Base-by-base conservation (phyloP, 179 eudicot genomes). In the Actinidia arguta region DNA sequence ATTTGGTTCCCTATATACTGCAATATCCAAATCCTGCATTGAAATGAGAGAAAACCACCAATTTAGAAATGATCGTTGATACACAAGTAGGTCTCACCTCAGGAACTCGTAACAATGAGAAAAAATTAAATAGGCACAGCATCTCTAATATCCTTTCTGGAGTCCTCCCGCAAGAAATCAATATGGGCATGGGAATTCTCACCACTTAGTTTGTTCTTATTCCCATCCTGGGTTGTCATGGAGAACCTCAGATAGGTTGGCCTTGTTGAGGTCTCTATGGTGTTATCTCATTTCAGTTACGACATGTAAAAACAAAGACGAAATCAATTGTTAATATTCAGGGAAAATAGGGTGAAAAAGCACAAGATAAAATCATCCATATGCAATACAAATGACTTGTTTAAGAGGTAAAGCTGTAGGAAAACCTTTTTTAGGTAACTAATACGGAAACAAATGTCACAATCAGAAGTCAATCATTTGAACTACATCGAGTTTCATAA, bases 1-100 rank as follows among this genome's bases (percentile, higher is more conserved):
- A 82, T 78, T 85, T 61, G 97, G 80, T 22, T 88, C 97, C 82
- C 94, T 90, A 76, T 98, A 92, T 64, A 98, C 81, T 64, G 99
- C 95, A 81, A 96, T 93, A 87, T 96, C 99, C 79, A 96, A 84
- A 76, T 92, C 97, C 99, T 96, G 82, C 24, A 83, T 73, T 56
- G 56, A 73, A 74, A 74, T 50, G 64, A 64, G 54, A 80, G 36
- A 54, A 75, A 31, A 66, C 74, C 74, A 31, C 58, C 0, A 14
- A 79, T 50, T 78, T 36, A 47, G 46, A 77, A 63, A 46, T 78
- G 8, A 62, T 16, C 50, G 25, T 10, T 22, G 18, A 2, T 36
- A 48, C 47, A n/a, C 42, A 31, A 47, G 16, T 18, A 48, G 73
- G 56, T 63, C 18, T 78, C 72, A 78, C 48, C 62, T 46, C 27